Evolutionary conservation across 192 early-diverging fungal genomes (phyloP), one percentile per base, ranked within the genome.

Genomic region (Coemansia sp.): DNA sequence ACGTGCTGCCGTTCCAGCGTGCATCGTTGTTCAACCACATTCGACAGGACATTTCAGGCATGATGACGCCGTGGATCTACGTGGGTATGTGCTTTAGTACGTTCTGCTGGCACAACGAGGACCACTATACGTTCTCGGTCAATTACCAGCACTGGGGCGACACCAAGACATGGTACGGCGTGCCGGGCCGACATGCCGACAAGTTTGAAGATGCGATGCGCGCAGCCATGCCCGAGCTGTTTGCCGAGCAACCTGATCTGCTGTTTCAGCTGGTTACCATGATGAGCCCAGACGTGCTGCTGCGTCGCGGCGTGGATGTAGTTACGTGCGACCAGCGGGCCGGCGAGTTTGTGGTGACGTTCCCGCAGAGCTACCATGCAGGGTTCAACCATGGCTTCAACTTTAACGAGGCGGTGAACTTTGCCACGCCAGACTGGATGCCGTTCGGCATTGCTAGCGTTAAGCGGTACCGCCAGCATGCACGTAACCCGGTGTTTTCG

Each of bases 311-410:
- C n/a, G 92, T 98, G 1, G 76, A 87, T 14, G 92, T 94, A 6
- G 83, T 85, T 62, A 87, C 85, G 1, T 74, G 89, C 52, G 92
- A 97, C 82, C 96, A 98, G 74, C 80, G 93, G 16, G 90, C 95
- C 17, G 92, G 93, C 10, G 91, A 98, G 71, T 94, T 97, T 72
- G 88, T 97, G 1, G 85, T 98, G 45, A 98, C 96, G 0, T 97
- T 95, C 71, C 96, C 96, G 22, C 84, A 93, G 58, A 89, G 92
- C 10, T 98, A 97, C 73, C 96, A 98, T 65, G 89, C 92, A 0
- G 96, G 96, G 16, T 97, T 98, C 77, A 98, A 98, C 69, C 96
- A 98, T 47, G 96, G 96, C 80, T 90, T 96, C 73, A 98, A 98
- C 77, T 92, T 92, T 73, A 91, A 90, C 47, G 96, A 98, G 74